Evolutionary conservation across 768 basidiomycete genomes (phyloP), one percentile per base, ranked within the genome.

Genomic region (Tylopilus cervinicoccineus): DNA sequence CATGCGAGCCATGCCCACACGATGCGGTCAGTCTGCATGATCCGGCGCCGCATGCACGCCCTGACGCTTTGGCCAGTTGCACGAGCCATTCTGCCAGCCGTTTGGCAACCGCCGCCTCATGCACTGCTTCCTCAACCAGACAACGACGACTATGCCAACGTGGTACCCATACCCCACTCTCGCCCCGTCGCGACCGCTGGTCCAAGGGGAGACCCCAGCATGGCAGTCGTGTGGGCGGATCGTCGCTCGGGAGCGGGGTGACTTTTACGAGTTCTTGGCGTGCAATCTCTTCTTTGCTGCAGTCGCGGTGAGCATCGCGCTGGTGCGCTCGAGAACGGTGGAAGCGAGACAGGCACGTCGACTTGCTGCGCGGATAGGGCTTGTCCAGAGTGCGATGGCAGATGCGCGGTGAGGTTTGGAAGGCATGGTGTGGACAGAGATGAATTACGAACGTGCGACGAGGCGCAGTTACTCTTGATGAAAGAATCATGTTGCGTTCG

Each of bases 221-320:
- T 97, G 93, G 92, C 86, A 93, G 61, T 83, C 93, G 5, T 97
- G 94, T 58, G 94, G 93, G 4, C 90, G 91, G 53, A 88, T 93
- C 29, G 74, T 87, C 38, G 68, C 72, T 17, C 76, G 80, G 51
- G 93, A 97, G 68, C 80, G 85, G 37, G 85, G 78, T 8, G 91
- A 93, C 66, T 97, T 90, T 63, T 89, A 82, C 70, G 93, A 96
- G 65, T 97, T 96, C 66, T 69, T 94, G 8, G 91, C 83, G 22
- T 85, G 89, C 62, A 95, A 93, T 61, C 58, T 88, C 26, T 55
- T 86, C 12, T 84, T 96, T 60, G 83, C 82, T 2, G 68, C 76
- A 1, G 67, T 87, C 11, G 81, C 88, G 2, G 64, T 93, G 22
- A 70, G 74, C 19, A 67, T 92, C 16, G 74, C 93, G 31, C 74